phyloP scores from a whole-genome alignment of 441 rosid genomes.

The Gossypium lobatum region DNA sequence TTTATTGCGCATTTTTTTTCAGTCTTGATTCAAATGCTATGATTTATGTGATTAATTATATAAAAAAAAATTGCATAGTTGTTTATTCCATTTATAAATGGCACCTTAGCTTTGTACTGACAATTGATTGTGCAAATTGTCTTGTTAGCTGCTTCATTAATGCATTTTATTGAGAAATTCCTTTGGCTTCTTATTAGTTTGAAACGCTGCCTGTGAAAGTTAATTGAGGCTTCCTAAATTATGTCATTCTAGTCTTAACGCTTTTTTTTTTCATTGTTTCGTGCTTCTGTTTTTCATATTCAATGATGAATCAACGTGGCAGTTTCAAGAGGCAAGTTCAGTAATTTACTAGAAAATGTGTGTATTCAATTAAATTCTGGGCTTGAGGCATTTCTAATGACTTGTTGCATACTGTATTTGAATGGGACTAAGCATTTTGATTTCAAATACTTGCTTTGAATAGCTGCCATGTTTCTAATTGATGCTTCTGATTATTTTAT shows the following conservation, averaged over 20 bases:
- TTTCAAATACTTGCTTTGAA: neutral
- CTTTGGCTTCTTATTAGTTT: neutral
- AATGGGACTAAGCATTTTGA: neutral
- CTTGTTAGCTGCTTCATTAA: neutral
- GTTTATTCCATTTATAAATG: neutral
- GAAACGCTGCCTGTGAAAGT: neutral
- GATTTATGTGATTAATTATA: neutral
- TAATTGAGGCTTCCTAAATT: neutral
- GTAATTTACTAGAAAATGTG: neutral
- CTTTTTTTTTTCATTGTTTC: neutral
- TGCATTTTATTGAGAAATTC: neutral
- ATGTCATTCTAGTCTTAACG: neutral
- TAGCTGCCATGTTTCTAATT: constrained; percentile 11
- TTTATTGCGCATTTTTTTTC: neutral
- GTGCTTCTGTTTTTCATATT: neutral
- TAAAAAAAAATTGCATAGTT: neutral
- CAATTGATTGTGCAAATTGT: neutral
- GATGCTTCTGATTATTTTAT: constrained; percentile 25
- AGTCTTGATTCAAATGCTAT: neutral
- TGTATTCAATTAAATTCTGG: neutral
- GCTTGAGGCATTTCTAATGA: neutral
- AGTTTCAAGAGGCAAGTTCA: neutral
- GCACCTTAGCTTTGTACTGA: neutral
- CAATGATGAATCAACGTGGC: neutral
- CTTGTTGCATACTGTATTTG: neutral